These are phyloP conservation scores for Begonia loranthoides DNA, from an alignment of 306 rosid species.

Conservation along the genomic window DNA sequence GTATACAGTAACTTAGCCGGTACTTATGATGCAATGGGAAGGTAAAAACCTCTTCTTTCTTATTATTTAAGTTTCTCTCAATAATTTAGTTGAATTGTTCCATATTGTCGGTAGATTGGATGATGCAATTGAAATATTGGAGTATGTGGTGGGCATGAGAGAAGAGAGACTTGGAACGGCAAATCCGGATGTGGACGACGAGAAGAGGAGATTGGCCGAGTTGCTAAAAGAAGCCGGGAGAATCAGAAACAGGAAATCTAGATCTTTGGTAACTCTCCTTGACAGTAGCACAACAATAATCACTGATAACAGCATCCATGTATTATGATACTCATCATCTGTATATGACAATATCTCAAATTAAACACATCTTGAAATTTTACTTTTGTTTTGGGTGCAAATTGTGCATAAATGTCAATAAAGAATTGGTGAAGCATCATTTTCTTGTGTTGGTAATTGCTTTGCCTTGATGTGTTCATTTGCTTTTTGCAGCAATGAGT, in stretches of 20 bases:
- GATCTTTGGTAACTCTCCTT: constrained; percentile 60
- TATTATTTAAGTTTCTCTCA: not conserved
- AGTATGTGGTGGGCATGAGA: constrained; percentile 69
- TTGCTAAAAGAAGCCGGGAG: constrained; percentile 72
- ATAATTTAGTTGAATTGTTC: no score
- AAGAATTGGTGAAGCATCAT: constrained; percentile 22
- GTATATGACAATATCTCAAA: constrained; percentile 11
- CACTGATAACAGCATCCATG: constrained; percentile 28
- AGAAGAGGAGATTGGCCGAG: constrained; percentile 64
- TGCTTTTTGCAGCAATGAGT: constrained; percentile 13
- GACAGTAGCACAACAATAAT: constrained; percentile 25
- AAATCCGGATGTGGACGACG: constrained; percentile 66
- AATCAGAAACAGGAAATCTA: constrained; percentile 38
- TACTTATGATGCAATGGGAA: constrained; percentile 88
- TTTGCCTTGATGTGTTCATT: not conserved
- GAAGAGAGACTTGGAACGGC: constrained; percentile 87
- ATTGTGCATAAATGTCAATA: constrained; percentile 14
- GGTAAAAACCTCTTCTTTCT: constrained; percentile 25
- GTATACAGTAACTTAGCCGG: constrained; percentile 84
- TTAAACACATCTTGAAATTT: constrained; percentile 15
- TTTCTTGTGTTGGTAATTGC: constrained; percentile 34
- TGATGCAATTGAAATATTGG: constrained; percentile 72
- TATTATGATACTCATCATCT: constrained; percentile 22
- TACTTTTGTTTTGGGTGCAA: constrained; percentile 5
- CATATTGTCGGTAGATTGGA: constrained; percentile 30